These are phyloP conservation scores for Pestalotiopsis sp. DNA, from an alignment of 2,329 filamentous ascomycete species.

Conservation along the genomic window DNA sequence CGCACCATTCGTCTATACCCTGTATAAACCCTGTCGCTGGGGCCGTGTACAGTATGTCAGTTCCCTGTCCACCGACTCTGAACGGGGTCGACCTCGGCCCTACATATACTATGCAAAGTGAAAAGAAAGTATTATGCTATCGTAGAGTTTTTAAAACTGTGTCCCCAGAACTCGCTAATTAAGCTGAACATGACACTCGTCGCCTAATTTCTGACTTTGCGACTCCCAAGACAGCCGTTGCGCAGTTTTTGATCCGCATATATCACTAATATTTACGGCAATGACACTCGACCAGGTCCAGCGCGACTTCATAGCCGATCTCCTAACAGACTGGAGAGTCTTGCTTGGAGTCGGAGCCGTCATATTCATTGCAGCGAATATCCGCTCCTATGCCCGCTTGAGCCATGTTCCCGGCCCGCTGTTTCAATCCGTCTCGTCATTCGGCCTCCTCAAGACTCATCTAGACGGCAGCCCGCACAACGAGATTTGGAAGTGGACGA, in stretches of 20 bases:
- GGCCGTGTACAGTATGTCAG: not conserved
- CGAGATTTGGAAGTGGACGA: constrained; percentile 8
- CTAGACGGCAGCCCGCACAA: constrained; percentile 12
- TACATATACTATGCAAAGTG: not conserved
- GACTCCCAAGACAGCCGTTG: not conserved
- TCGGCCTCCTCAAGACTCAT: constrained; percentile 12
- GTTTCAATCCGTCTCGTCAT: constrained; percentile 10
- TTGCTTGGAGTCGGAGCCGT: not conserved
- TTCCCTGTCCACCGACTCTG: not conserved
- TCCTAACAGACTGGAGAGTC: not conserved
- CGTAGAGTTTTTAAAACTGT: not conserved
- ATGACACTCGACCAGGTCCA: not conserved
- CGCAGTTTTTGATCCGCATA: not conserved
- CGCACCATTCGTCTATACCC: not conserved
- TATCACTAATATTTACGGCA: no score
- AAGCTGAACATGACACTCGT: no score
- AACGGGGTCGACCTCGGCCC: not conserved
- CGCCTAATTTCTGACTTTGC: no score
- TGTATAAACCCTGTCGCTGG: not conserved
- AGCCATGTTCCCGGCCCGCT: constrained; percentile 14
- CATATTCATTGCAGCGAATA: not conserved
- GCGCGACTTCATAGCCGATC: not conserved
- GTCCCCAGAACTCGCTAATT: not conserved
- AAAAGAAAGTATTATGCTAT: not conserved
- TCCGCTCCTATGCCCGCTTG: not conserved